Conservation (phyloP, 495 filamentous ascomycete species). For the Aspergillus cristatus region DNA sequence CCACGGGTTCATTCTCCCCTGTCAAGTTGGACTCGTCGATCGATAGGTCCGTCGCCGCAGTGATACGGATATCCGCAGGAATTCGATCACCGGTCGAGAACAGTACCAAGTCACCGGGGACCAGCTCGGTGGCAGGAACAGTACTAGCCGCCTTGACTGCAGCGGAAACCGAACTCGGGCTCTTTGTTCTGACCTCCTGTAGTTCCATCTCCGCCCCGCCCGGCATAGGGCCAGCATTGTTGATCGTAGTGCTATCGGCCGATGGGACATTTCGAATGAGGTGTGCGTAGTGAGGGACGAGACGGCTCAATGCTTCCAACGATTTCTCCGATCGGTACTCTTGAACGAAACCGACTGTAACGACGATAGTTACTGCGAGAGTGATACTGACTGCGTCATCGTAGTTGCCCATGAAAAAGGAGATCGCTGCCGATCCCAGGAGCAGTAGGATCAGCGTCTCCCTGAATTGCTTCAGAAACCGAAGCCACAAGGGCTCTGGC, state of each 20-base stretch:
- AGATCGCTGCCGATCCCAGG: constrained; percentile 79
- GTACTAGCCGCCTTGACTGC: constrained; percentile 68
- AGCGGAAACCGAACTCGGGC: constrained; percentile 34
- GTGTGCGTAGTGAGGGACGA: constrained; percentile 92
- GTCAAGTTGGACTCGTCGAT: constrained; percentile 98
- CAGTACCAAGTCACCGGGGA: constrained; percentile 83
- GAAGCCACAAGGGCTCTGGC: constrained; percentile 87
- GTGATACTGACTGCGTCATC: constrained; percentile 95
- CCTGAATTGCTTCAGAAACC: constrained; percentile 93
- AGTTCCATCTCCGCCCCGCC: constrained; percentile 35
- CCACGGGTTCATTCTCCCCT: constrained; percentile 88
- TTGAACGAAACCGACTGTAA: constrained; percentile 92
- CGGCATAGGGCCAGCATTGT: constrained; percentile 15
- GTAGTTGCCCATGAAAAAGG: constrained; percentile 86
- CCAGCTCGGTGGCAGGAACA: constrained; percentile 75
- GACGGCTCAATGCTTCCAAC: constrained; percentile 83
- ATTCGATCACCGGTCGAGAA: constrained; percentile 96
- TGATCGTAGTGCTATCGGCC: constrained; percentile 15
- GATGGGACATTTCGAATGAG: constrained; percentile 55
- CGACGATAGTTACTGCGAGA: constrained; percentile 91
- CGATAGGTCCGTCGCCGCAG: constrained; percentile 71
- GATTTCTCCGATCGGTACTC: constrained; percentile 98
- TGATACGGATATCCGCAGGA: constrained; percentile 93
- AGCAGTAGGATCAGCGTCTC: constrained; percentile 87
- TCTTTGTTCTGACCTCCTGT: constrained; percentile 25